Percentiles rank a stretch among this genome's conserved stretches.
phyloP scores from a whole-genome alignment of 2,329 filamentous ascomycete species.

The Tolypocladium nubicola region DNA sequence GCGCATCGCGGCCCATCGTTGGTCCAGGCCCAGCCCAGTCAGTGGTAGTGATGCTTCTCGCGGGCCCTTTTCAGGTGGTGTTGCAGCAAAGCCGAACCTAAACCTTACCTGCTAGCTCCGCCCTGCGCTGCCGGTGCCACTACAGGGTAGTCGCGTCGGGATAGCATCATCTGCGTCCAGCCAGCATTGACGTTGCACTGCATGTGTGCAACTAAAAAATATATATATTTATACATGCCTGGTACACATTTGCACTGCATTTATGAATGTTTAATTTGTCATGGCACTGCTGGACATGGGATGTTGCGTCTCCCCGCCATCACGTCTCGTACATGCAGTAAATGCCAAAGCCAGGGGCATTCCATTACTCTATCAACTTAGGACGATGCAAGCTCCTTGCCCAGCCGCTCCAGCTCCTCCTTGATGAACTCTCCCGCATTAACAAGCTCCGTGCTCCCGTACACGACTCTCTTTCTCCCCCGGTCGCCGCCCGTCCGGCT shows the following conservation, averaged over 20 bases:
- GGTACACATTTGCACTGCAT: no score
- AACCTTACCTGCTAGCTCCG: no score
- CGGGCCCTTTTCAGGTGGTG: not conserved
- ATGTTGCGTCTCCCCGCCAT: not conserved
- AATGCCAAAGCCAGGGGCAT: not conserved
- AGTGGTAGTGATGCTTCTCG: not conserved
- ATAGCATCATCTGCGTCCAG: not conserved
- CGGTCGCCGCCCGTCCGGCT: slow-evolving; percentile 59
- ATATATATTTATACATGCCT: not conserved
- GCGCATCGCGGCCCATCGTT: not conserved
- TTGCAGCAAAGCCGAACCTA: not conserved
- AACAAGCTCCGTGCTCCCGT: slow-evolving; percentile 81
- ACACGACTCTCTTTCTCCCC: slow-evolving; percentile 72
- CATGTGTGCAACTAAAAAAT: not conserved
- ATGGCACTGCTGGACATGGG: not conserved
- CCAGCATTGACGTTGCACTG: not conserved
- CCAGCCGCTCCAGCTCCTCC: slow-evolving; percentile 52
- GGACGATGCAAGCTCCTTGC: slow-evolving; percentile 39
- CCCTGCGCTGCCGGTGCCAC: not conserved
- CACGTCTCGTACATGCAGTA: not conserved
- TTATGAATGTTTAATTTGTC: no score
- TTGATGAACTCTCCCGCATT: slow-evolving; percentile 58
- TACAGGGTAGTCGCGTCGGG: not conserved
- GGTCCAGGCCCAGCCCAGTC: not conserved
- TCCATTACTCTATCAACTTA: not conserved